Base-by-base conservation (phyloP, 2,329 filamentous ascomycete species). In the Diaporthe sp. region DNA sequence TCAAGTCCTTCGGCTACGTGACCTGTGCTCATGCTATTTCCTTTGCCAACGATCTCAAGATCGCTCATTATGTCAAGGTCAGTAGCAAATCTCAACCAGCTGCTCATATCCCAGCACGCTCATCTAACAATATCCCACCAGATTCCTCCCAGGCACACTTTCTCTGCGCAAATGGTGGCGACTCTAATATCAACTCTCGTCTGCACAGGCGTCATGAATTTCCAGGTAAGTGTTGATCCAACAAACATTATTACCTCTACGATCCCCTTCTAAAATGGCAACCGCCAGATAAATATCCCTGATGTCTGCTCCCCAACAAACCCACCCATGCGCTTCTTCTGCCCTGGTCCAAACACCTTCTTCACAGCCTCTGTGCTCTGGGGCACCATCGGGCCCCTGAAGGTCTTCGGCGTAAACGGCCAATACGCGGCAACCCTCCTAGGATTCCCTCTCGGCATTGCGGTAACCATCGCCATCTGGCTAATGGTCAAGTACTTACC, bases 71-170 rank as follows among this genome's bases (percentile, higher is more conserved):
- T 80, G 86, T 89, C 82, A 91, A 91, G 30, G 61, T 67, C 7
- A 25, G 38, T 38, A 5, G 10, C 8, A 4, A 10, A 5, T 40
- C 17, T 22, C 38, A 3, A 19, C 8, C 5, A 30, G 1, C 5
- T 17, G 5, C 2, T 22, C 9, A 22, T 22, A 28, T 54, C 28
- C 13, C 3, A n/a, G 6, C 30, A 1, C 3, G 38, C 17, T 13
- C 25, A 22, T 25, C 45, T 67, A 28, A 67, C 13, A 38, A 10
- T 15, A 0, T 2, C 10, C 22, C 5, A 19, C 15, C 12, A 68
- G 83, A 90, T 92, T 25, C 89, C 90, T 7, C 90, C 90, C 0
- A 86, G 88, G 15, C 86, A 90, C 40, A 89, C 90, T 4, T 92
- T 92, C 77, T 82, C 84, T 30, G 89, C 89, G 1, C 90, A 92